Conservation (phyloP, 75 land plant genomes). For the Isoetes taiwanensis region DNA sequence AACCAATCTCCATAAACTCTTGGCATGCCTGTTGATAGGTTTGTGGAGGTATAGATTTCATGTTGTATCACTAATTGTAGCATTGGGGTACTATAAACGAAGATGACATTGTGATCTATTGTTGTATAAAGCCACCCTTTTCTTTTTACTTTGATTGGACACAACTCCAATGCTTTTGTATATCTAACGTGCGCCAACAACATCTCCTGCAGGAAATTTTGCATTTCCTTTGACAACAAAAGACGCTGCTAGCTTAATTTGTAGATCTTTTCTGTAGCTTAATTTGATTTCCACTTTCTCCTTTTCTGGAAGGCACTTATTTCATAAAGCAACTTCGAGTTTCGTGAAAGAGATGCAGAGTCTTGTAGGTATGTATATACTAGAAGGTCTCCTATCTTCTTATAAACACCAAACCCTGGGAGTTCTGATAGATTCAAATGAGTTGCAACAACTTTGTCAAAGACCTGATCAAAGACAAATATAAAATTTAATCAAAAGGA, state of each 20-base stretch:
- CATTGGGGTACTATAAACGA: not conserved
- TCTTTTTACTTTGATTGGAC: constrained; percentile 4
- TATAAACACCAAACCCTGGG: not conserved
- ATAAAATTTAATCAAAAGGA: not conserved
- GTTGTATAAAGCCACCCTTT: not conserved
- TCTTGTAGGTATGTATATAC: not conserved
- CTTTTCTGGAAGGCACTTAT: not conserved
- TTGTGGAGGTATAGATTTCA: not conserved
- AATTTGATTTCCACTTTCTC: not conserved
- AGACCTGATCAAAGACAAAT: not conserved
- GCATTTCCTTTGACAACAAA: constrained; percentile 5
- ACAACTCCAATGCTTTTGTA: not conserved
- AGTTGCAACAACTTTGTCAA: not conserved
- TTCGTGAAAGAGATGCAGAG: not conserved
- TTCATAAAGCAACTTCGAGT: not conserved
- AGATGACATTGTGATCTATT: not conserved
- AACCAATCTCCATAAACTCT: constrained; percentile 2
- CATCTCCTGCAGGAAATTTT: not conserved
- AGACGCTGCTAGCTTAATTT: constrained; percentile 1
- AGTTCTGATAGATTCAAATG: not conserved
- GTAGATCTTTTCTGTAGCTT: not conserved
- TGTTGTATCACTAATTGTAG: not conserved
- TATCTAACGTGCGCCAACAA: not conserved
- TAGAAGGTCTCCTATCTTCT: not conserved
- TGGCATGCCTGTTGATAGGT: not conserved